Percentiles rank a stretch among this genome's conserved stretches.
Conservation (phyloP, 345 rosid genomes). For the Eucalyptus cloeziana region DNA sequence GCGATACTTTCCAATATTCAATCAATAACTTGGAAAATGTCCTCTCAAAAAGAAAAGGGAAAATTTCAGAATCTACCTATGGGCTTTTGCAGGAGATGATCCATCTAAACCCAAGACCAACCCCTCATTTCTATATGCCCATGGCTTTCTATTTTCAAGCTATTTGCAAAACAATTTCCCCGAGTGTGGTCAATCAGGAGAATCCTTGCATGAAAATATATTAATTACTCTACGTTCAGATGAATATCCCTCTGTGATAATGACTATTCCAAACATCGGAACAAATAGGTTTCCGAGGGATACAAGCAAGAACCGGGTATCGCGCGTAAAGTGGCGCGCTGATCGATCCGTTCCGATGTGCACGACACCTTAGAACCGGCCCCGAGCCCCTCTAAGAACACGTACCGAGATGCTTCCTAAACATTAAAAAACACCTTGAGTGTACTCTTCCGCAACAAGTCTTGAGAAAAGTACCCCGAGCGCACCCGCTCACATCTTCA, state of each 20-base stretch:
- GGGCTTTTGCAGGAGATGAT: not conserved
- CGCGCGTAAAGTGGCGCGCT: fast-evolving
- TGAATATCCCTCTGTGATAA: not conserved
- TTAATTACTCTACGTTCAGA: not conserved
- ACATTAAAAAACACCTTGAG: not conserved
- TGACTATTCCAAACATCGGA: not conserved
- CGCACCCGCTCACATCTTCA: not conserved
- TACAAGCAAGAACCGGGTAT: not conserved
- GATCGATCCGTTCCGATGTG: not conserved
- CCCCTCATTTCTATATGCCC: not conserved
- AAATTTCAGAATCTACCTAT: not conserved
- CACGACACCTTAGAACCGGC: fast-evolving
- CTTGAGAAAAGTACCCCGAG: not conserved
- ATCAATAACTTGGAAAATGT: not conserved
- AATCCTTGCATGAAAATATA: not conserved
- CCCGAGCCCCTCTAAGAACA: not conserved
- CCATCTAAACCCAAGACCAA: not conserved
- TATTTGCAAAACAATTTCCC: not conserved
- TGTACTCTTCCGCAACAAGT: not conserved
- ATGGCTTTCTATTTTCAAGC: not conserved
- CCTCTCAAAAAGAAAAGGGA: not conserved
- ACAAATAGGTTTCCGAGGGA: not conserved
- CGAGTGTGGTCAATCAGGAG: not conserved
- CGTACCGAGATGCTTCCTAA: not conserved
- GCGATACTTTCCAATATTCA: not conserved